Percentiles rank a stretch among this genome's conserved stretches.
phyloP scores from a whole-genome alignment of 2,329 filamentous ascomycete species.

The Gnomoniopsis sp. region DNA sequence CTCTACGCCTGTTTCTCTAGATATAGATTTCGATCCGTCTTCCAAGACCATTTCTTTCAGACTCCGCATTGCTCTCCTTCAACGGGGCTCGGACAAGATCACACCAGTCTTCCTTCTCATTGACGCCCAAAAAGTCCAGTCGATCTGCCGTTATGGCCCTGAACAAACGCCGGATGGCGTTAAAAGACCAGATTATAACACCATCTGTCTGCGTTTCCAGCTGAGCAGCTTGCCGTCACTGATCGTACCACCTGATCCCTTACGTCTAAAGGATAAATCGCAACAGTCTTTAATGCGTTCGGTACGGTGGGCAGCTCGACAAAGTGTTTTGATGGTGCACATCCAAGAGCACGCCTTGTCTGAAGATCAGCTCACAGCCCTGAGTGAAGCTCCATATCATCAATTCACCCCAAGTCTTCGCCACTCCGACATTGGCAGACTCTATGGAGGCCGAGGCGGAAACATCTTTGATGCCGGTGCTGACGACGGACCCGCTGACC shows the following conservation, averaged over 20 bases:
- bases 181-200: background rate
- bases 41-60: background rate
- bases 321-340: background rate
- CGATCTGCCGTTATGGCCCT: background rate
- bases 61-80: background rate
- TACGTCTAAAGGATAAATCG: constrained; percentile 9
- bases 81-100: background rate
- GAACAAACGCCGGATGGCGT: background rate
- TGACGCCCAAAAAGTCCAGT: background rate
- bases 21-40: background rate
- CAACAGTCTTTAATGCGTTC: constrained; percentile 10
- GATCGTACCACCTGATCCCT: background rate
- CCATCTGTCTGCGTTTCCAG: background rate
- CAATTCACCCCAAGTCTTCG: background rate
- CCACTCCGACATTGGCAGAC: background rate
- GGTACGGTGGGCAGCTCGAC: constrained; percentile 2
- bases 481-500: background rate
- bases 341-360: background rate
- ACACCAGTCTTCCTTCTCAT: background rate
- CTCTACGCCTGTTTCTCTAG: background rate
- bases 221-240: background rate
- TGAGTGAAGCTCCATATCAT: background rate
- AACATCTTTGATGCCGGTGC: background rate
- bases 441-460: constrained; percentile 6
- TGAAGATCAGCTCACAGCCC: background rate